phyloP scores from a whole-genome alignment of 257 asterid genomes.

The Craterostigma plantagineum region DNA sequence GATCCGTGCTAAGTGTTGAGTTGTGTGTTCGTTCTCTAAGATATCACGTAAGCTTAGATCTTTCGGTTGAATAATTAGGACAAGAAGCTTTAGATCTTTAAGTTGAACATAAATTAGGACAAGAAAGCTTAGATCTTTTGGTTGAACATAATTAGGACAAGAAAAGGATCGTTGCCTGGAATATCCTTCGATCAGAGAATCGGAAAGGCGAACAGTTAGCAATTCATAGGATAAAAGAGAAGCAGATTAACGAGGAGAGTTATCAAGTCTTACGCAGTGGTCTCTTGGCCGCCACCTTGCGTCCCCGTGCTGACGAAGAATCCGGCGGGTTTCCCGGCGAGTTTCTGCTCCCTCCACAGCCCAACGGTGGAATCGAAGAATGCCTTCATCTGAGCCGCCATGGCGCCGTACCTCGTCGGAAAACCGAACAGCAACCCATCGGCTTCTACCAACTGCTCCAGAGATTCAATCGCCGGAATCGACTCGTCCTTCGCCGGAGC shows the following conservation, averaged over 20 bases:
- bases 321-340: conserved; percentile 94
- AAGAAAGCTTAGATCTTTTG: too few species aligned
- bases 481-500: conserved; percentile 64
- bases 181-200: too few species aligned
- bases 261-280: conserved; percentile 64
- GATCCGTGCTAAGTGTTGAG: too few species aligned
- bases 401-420: conserved; percentile 80
- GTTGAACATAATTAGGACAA: too few species aligned
- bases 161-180: too few species aligned
- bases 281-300: conserved; percentile 99
- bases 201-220: too few species aligned
- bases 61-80: too few species aligned
- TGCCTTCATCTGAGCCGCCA: conserved; percentile 98
- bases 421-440: conserved; percentile 85
- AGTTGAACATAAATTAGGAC: too few species aligned
- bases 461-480: conserved; percentile 41
- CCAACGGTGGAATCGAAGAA: conserved; percentile 81
- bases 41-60: too few species aligned
- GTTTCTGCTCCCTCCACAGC: conserved; percentile 77
- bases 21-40: too few species aligned
- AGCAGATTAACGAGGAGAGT: background rate
- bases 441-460: conserved; percentile 39
- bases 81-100: too few species aligned
- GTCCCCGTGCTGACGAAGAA: conserved; percentile 96
- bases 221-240: background rate